Base-by-base conservation (phyloP, 345 rosid species). In the Acer yangbiense region DNA sequence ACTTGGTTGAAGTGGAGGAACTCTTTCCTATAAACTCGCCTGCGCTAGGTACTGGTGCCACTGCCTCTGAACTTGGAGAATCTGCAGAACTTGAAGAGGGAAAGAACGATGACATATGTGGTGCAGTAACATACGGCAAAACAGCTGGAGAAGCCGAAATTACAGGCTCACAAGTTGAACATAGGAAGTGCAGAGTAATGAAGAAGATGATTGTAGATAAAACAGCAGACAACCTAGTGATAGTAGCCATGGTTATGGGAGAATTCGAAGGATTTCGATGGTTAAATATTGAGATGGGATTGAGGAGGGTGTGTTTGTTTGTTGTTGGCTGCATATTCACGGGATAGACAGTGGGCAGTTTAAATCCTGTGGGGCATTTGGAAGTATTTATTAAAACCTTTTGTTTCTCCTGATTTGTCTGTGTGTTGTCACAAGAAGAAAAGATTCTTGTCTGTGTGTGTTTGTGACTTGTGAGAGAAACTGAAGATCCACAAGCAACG, bases 71-170 rank as follows among this genome's bases (percentile, higher is more conserved):
- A 72, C 29, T 73, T 57, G 91, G 90, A 79, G 91, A 77, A 35
- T 76, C 76, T 2, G 90, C 85, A 10, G 86, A 64, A n/a, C 65
- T 66, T 14, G 90, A 86, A 62, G 94, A 69, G 76, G 97, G 94
- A 81, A 92, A 92, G 68, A 92, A 92, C 0, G 93, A 83, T n/a
- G 93, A 90, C 89, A 85, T 88, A 67, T 86, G 82, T 1, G 91
- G 89, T 68, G 90, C 82, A 81, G 66, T 86, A 10, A 72, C 80
- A 32, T 86, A 80, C 6, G 97, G 92, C 48, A 84, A 75, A 76
- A 85, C 88, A 69, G 89, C 84, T 0, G 97, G 92, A 77, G 93
- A 88, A 78, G 94, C 89, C 61, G 83, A 71, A 73, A 86, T 81
- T 14, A 87, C 78, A 39, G 88, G 85, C 65, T 87, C 88, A 58